phyloP scores from a whole-genome alignment of 1,139 yeast genomes.

The Hansenula sp. region DNA sequence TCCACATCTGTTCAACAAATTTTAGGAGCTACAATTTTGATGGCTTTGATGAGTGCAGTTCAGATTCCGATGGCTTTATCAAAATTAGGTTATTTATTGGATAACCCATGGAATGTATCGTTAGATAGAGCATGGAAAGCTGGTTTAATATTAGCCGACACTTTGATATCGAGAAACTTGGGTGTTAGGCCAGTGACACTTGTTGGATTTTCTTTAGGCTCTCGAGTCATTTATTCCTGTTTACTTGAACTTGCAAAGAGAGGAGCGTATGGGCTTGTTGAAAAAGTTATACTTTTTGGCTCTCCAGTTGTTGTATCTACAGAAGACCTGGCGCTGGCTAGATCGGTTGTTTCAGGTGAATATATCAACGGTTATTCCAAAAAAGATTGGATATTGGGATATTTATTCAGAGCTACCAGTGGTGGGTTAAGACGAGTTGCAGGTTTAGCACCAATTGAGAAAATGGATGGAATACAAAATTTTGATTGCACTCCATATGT shows the following conservation, averaged over 20 bases:
- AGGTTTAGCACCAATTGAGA: slow-evolving; percentile 76
- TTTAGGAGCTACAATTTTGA: slow-evolving; percentile 83
- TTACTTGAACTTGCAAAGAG: slow-evolving; percentile 78
- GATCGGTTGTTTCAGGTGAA: slow-evolving; percentile 86
- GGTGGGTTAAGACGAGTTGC: slow-evolving; percentile 91
- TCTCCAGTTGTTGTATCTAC: slow-evolving; percentile 78
- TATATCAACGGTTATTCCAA: slow-evolving; percentile 88
- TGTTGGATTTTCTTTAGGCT: slow-evolving; percentile 92
- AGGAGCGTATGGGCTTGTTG: slow-evolving; percentile 86
- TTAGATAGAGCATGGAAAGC: slow-evolving; percentile 97
- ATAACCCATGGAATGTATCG: slow-evolving; percentile 98
- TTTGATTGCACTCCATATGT: slow-evolving; percentile 82
- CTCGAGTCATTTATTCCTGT: slow-evolving; percentile 89
- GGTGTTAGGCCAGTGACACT: slow-evolving; percentile 92
- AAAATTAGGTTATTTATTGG: slow-evolving; percentile 82
- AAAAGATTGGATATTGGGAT: slow-evolving; percentile 96
- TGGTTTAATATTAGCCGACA: slow-evolving; percentile 88
- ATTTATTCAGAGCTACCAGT: slow-evolving; percentile 89
- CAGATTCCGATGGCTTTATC: slow-evolving; percentile 91
- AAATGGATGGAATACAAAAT: slow-evolving; percentile 67
- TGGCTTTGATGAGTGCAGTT: slow-evolving; percentile 94
- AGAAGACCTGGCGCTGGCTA: slow-evolving; percentile 75
- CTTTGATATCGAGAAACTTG: slow-evolving; percentile 76
- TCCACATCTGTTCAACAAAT: slow-evolving; percentile 94
- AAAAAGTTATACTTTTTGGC: slow-evolving; percentile 85